phyloP scores from a whole-genome alignment of 2,329 filamentous ascomycete species.

The Nemania abortiva region DNA sequence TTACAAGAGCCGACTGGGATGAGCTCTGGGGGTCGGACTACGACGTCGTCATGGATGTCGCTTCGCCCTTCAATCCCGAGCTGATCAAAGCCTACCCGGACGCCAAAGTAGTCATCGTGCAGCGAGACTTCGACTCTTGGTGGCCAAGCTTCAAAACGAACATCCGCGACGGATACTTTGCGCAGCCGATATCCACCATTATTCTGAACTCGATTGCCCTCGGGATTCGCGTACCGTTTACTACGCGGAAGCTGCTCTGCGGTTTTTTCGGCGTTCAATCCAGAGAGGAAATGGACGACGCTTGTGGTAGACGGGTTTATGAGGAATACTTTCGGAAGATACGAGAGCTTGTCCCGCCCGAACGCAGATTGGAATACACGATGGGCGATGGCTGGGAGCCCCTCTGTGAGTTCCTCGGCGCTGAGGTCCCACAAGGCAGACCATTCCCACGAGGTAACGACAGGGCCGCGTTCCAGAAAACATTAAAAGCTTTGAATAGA shows the following conservation, averaged over 20 bases:
- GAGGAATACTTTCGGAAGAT: too few species aligned
- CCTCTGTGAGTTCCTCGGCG: too few species aligned
- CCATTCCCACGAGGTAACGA: too few species aligned
- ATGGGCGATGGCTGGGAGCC: too few species aligned
- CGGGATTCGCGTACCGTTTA: not conserved
- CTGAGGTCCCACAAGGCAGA: too few species aligned
- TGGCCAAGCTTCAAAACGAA: not conserved
- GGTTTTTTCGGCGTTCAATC: not conserved
- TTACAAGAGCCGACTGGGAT: conserved; percentile 15
- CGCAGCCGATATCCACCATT: conserved; percentile 31
- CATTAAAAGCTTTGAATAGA: too few species aligned
- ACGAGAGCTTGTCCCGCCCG: too few species aligned
- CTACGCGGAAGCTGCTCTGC: not conserved
- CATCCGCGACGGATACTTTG: not conserved
- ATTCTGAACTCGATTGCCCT: not conserved
- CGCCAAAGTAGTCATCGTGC: not conserved
- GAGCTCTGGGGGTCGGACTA: conserved; percentile 21
- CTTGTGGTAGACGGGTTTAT: too few species aligned
- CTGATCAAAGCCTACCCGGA: conserved; percentile 40
- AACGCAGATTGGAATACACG: too few species aligned
- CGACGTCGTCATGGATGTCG: conserved; percentile 39
- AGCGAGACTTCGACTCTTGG: not conserved
- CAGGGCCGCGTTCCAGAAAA: too few species aligned
- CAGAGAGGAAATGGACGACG: too few species aligned
- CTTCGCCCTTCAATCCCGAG: conserved; percentile 34